phyloP scores from a whole-genome alignment of 2,329 filamentous ascomycete species.

The Alternaria incomplexa region DNA sequence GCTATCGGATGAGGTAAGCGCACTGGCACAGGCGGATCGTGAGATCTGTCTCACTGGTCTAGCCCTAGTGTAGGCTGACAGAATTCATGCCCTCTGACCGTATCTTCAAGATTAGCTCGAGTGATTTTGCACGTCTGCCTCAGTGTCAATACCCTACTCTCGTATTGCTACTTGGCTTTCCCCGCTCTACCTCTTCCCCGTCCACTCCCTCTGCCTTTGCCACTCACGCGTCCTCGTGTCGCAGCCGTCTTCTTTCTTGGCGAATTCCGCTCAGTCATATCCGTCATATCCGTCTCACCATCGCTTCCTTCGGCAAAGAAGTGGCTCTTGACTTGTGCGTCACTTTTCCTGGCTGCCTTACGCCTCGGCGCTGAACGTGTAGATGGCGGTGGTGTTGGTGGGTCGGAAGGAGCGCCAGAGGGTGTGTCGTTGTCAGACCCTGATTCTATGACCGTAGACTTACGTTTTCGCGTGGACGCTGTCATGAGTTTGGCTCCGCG shows the following conservation, averaged over 20 bases:
- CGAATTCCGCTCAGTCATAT: constrained; percentile 29
- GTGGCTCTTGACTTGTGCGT: constrained; percentile 41
- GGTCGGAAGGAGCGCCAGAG: constrained; percentile 11
- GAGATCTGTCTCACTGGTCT: neutral
- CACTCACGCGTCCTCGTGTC: constrained; percentile 2
- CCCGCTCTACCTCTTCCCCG: constrained; percentile 13
- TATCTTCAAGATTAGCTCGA: constrained; percentile 1
- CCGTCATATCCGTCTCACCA: constrained; percentile 41
- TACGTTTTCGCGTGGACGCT: constrained; percentile 12
- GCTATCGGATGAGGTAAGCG: neutral
- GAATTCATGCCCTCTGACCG: neutral
- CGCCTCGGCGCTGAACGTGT: constrained; percentile 31
- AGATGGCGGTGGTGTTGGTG: constrained; percentile 7
- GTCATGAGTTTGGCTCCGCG: constrained; percentile 12
- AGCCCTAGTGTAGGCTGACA: neutral
- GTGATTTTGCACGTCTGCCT: constrained; percentile 1
- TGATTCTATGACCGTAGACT: constrained; percentile 4
- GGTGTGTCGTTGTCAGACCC: constrained; percentile 20
- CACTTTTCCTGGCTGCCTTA: constrained; percentile 34
- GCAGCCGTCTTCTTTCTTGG: constrained; percentile 18
- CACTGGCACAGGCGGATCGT: neutral
- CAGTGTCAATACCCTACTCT: neutral
- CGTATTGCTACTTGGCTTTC: constrained; percentile 3
- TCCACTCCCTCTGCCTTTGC: constrained; percentile 11
- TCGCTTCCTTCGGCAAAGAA: constrained; percentile 41